A percentile compares a stretch with the other conserved stretches of the same genome.
phyloP scores from a whole-genome alignment of 208 protist genomes.

The Willaertia magna region DNA sequence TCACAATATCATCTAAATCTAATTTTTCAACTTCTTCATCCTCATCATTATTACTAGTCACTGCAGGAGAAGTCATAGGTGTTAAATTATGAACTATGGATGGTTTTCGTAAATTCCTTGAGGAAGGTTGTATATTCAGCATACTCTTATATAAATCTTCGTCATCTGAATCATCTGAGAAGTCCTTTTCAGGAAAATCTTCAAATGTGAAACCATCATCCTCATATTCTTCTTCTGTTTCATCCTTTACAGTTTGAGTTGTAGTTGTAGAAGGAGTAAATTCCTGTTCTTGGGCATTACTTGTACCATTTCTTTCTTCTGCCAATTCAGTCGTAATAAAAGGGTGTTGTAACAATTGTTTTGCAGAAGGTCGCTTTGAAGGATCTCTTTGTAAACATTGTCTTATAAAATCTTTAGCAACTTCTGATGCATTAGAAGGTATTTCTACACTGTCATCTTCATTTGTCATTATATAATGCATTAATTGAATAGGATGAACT shows the following conservation, averaged over 20 bases:
- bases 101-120: no score
- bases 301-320: neutral
- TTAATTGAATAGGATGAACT: slow-evolving; percentile 35
- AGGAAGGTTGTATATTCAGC: neutral
- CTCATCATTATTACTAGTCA: no score
- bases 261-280: neutral
- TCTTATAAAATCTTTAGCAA: slow-evolving; percentile 50
- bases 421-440: slow-evolving; percentile 38
- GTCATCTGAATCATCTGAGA: neutral
- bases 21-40: no score
- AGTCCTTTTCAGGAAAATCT: neutral
- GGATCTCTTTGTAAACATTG: slow-evolving; percentile 48
- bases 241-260: neutral
- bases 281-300: no score
- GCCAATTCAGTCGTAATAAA: slow-evolving; percentile 24
- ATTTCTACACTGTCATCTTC: slow-evolving; percentile 43
- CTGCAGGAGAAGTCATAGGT: no score
- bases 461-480: neutral
- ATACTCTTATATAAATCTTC: neutral
- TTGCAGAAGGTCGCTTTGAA: slow-evolving; percentile 40
- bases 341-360: slow-evolving; percentile 50
- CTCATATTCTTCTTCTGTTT: neutral
- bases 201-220: neutral
- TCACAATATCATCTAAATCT: no score
- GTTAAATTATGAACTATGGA: no score